Conservation (phyloP, 2,329 filamentous ascomycete species). For the Diplodia scrobiculata region DNA sequence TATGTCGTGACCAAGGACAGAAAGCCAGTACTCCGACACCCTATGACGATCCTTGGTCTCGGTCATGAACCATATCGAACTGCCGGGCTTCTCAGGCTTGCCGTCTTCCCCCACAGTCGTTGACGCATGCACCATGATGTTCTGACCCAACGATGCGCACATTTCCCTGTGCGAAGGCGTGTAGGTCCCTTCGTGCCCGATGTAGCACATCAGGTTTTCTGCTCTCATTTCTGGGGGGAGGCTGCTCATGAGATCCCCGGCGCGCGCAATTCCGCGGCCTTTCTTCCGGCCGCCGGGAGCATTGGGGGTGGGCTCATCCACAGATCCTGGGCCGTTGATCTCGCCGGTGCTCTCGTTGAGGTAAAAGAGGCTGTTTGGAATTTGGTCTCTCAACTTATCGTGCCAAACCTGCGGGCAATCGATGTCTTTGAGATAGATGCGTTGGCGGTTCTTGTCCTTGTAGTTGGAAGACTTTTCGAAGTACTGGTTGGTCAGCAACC, state of each 20-base stretch:
- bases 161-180: slow-evolving; percentile 95
- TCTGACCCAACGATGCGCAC: slow-evolving; percentile 94
- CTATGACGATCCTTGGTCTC: slow-evolving; percentile 88
- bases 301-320: slow-evolving; percentile 50
- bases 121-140: slow-evolving; percentile 96
- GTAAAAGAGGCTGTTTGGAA: slow-evolving; percentile 84
- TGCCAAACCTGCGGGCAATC: slow-evolving; percentile 90
- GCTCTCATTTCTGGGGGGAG: slow-evolving; percentile 84
- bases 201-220: slow-evolving; percentile 97
- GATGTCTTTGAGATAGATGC: slow-evolving; percentile 95
- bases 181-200: slow-evolving; percentile 95
- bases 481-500: slow-evolving; percentile 79
- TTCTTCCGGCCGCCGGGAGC: slow-evolving; percentile 51
- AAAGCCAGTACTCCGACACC: slow-evolving; percentile 91
- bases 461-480: slow-evolving; percentile 68
- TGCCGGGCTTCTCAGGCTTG: slow-evolving; percentile 73
- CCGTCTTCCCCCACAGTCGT: slow-evolving; percentile 63
- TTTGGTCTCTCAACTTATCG: slow-evolving; percentile 71
- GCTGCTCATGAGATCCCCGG: slow-evolving; percentile 93
- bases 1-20: slow-evolving; percentile 90
- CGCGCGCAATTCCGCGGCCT: slow-evolving; percentile 65
- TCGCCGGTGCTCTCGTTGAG: slow-evolving; percentile 76
- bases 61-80: slow-evolving; percentile 98
- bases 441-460: slow-evolving; percentile 75
- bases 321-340: slow-evolving; percentile 58